A percentile compares a stretch with the other conserved stretches of the same genome.
Conservation (phyloP, 805 yeast genomes). For the Yamadazyma insecticola region DNA sequence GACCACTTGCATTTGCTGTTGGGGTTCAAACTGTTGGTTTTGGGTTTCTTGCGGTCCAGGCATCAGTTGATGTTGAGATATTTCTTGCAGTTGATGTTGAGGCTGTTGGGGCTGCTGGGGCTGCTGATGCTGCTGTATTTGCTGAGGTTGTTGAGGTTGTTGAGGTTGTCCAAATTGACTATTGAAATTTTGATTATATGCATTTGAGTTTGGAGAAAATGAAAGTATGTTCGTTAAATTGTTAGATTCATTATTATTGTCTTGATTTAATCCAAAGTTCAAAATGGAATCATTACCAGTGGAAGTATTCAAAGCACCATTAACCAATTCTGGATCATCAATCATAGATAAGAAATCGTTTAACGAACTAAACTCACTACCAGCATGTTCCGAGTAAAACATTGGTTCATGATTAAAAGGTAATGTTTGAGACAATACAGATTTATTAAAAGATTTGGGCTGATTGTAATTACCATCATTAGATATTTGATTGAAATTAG, state of each 20-base stretch:
- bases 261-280: slow-evolving; percentile 17
- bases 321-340: slow-evolving; percentile 74
- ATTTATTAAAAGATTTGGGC: slow-evolving; percentile 12
- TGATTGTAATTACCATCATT: too few species aligned
- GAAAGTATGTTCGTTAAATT: slow-evolving; percentile 14
- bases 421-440: slow-evolving; percentile 36
- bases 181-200: slow-evolving; percentile 4
- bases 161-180: slow-evolving; percentile 8
- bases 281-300: slow-evolving; percentile 17
- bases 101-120: slow-evolving; percentile 2
- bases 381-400: slow-evolving; percentile 87
- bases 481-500: too few species aligned
- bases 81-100: slow-evolving; percentile 4
- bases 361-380: slow-evolving; percentile 84
- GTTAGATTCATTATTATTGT: slow-evolving; percentile 12
- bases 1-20: background rate
- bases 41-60: background rate
- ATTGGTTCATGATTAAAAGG: slow-evolving; percentile 63
- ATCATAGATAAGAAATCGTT: slow-evolving; percentile 87
- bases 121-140: slow-evolving; percentile 6
- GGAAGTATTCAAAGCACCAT: slow-evolving; percentile 33
- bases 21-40: background rate
- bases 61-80: background rate
- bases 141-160: slow-evolving; percentile 10
- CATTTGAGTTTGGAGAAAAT: slow-evolving; percentile 22